phyloP scores from a whole-genome alignment of 176 grass and related monocot genomes.

The Hordeum marinum region DNA sequence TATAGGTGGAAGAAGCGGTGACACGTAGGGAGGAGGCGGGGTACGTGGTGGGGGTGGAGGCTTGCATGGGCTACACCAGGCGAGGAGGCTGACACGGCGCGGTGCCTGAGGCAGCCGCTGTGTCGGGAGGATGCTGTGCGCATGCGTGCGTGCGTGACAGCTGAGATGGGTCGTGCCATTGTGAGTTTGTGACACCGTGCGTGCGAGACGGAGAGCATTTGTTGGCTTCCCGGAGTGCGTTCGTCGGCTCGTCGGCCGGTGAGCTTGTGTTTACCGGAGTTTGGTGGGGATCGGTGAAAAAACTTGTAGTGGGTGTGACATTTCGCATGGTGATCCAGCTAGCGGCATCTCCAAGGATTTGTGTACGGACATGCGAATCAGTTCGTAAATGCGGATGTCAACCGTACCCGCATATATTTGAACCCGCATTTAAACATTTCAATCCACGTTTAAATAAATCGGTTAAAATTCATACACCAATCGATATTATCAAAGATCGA shows the following conservation, averaged over 20 bases:
- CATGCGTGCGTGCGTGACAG: constrained; percentile 14
- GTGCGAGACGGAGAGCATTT: neutral
- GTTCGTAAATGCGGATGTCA: no score
- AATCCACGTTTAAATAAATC: no score
- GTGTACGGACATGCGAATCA: no score
- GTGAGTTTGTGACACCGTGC: neutral
- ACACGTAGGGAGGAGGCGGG: constrained; percentile 46
- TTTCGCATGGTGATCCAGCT: no score
- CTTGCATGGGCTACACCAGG: constrained; percentile 51
- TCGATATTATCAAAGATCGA: no score
- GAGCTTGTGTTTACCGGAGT: neutral
- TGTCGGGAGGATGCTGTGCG: neutral
- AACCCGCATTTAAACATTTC: no score
- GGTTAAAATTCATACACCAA: no score
- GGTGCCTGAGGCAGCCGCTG: neutral
- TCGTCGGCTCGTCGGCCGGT: neutral
- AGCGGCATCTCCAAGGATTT: no score
- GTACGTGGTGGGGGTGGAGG: constrained; percentile 48
- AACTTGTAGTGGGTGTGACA: no score
- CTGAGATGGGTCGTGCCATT: neutral
- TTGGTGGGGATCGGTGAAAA: neutral
- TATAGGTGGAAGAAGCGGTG: constrained; percentile 46
- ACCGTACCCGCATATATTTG: no score
- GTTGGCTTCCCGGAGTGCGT: neutral
- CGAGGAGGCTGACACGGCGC: constrained; percentile 27